Percentiles rank a stretch among this genome's conserved stretches.
These are phyloP conservation scores for Phytophthora hybrid DNA, from an alignment of 352 stramenopile species.

Conservation along the genomic window DNA sequence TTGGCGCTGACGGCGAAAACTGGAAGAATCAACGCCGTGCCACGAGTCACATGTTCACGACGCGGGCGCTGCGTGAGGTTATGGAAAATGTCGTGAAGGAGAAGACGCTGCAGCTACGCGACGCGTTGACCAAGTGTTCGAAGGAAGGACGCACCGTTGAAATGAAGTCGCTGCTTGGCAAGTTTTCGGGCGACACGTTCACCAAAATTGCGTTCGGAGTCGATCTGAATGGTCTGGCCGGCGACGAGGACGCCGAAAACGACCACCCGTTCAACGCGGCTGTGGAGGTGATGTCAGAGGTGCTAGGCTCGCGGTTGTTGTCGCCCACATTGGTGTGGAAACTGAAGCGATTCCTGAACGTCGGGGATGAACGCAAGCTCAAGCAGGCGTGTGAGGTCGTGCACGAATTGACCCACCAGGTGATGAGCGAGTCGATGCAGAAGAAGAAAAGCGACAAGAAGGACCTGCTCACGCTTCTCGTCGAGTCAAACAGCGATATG, in stretches of 20 bases:
- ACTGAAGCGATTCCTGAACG: constrained; percentile 27
- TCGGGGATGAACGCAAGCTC: constrained; percentile 35
- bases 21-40: constrained; percentile 60
- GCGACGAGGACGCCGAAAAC: constrained; percentile 21
- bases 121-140: constrained; percentile 5
- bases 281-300: constrained; percentile 21
- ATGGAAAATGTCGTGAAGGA: constrained; percentile 15
- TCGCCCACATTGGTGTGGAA: constrained; percentile 43
- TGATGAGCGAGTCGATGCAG: constrained; percentile 41
- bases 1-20: constrained; percentile 44
- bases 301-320: constrained; percentile 34
- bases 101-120: constrained; percentile 10
- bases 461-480: constrained; percentile 13
- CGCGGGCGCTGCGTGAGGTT: constrained; percentile 20
- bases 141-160: constrained; percentile 1
- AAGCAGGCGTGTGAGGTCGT: constrained; percentile 27
- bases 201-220: constrained; percentile 69
- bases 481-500: constrained; percentile 4
- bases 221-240: constrained; percentile 37
- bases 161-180: constrained; percentile 44
- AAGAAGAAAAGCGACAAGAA: constrained; percentile 9
- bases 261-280: constrained; percentile 26
- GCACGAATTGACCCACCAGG: constrained; percentile 28
- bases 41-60: constrained; percentile 80
- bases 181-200: constrained; percentile 72